Conservation (phyloP, 2,329 filamentous ascomycete species). For the Sordariomycetes sp. region DNA sequence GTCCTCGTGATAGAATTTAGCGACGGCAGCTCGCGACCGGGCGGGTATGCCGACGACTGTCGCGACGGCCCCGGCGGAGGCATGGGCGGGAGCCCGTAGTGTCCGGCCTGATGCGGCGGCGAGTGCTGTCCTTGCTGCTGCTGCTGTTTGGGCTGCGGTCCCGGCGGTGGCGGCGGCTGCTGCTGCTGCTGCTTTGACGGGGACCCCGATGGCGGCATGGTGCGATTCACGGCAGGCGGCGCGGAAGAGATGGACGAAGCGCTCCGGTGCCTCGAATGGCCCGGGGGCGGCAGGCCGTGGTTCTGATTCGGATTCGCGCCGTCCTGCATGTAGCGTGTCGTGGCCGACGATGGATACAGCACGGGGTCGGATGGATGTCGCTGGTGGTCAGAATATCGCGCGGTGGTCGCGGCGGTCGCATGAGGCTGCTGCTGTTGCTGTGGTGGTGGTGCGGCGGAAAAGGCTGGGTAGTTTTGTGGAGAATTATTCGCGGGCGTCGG, state of each 20-base stretch:
- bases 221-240: conserved; percentile 19
- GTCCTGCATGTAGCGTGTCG: conserved; percentile 6
- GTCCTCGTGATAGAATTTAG: conserved; percentile 34
- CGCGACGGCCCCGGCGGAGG: conserved; percentile 27
- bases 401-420: neutral
- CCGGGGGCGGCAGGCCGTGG: conserved; percentile 8
- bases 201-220: conserved; percentile 32
- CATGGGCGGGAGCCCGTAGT: conserved; percentile 32
- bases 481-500: conserved; percentile 1
- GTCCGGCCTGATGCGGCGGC: conserved; percentile 14
- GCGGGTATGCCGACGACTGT: conserved; percentile 28
- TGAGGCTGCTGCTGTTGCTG: neutral
- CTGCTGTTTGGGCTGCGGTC: conserved; percentile 6
- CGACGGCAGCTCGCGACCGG: conserved; percentile 38
- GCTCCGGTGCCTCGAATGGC: conserved; percentile 28
- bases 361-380: conserved; percentile 4
- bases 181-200: conserved; percentile 23
- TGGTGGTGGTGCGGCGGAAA: neutral
- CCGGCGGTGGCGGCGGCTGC: conserved; percentile 14
- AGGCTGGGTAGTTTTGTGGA: conserved; percentile 1
- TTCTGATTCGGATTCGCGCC: neutral
- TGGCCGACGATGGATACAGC: conserved; percentile 4
- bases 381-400: conserved; percentile 4
- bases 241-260: conserved; percentile 28
- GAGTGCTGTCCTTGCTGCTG: conserved; percentile 13